Conservation (phyloP, 768 basidiomycete species). For the Kwoniella pini region DNA sequence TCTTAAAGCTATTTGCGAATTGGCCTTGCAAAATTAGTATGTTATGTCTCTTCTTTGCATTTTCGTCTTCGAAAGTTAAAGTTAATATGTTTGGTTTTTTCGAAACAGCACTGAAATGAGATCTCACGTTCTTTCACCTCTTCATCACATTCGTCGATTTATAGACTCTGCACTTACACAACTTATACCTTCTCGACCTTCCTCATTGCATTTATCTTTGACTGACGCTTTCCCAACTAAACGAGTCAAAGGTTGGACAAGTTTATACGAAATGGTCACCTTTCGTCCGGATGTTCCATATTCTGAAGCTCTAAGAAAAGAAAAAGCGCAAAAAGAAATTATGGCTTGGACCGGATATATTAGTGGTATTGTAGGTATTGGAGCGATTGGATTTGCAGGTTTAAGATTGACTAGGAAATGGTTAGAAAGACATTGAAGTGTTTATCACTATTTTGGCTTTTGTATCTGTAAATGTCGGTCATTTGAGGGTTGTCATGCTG, state of each 20-base stretch:
- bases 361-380: constrained; percentile 5
- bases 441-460: too few species aligned
- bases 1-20: constrained; percentile 82
- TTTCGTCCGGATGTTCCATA: constrained; percentile 96
- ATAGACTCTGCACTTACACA: constrained; percentile 62
- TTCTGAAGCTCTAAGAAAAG: constrained; percentile 71
- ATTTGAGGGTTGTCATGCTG: too few species aligned
- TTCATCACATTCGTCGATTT: constrained; percentile 75
- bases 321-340: constrained; percentile 67
- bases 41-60: constrained; percentile 44
- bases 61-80: background rate
- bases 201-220: constrained; percentile 13
- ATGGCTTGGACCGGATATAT: constrained; percentile 54
- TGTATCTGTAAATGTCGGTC: too few species aligned
- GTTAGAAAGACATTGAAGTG: constrained; percentile 7
- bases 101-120: constrained; percentile 82
- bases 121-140: constrained; percentile 78
- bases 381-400: constrained; percentile 18
- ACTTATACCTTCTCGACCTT: constrained; percentile 53
- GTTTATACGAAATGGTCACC: constrained; percentile 96
- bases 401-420: constrained; percentile 13
- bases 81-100: background rate
- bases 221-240: constrained; percentile 63
- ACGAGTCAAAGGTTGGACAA: constrained; percentile 77
- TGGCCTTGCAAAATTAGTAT: constrained; percentile 97